Base-by-base conservation (phyloP, 805 yeast genomes). In the Teunomyces kruisii region DNA sequence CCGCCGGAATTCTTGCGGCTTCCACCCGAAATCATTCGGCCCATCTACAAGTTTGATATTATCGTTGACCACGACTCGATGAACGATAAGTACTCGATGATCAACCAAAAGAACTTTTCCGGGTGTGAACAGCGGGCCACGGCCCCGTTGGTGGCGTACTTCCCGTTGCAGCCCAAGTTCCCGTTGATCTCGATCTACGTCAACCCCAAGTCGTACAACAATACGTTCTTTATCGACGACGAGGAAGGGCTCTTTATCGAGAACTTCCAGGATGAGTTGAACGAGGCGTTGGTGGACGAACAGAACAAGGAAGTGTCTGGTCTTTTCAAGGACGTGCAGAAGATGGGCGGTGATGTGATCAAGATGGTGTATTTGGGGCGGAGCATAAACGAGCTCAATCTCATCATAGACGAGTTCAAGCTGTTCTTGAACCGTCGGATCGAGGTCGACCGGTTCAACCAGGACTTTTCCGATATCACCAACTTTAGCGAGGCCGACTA, bases 361-460 rank as follows among this genome's bases (percentile, higher is more conserved):
- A 63, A 64, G 36, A 53, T 57, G 50, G 49, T 59, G 9, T 62
- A 59, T 33, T 53, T 76, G 28, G 84, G 83, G 9, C 72, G 73
- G 44, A 66, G 79, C 7, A 53, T 81, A 42, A 76, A 74, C 52
- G 86, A 80, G 52, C 77, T 82, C 75, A 73, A 75, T 45, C 27
- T 46, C 3, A 59, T 68, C 33, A 75, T 78, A 16, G 67, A 68
- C 10, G 82, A 78, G 52, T 76, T 76, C 55, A 78, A 74, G 50
- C 43, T 48, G 4, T 78, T 68, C 47, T 57, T 75, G 47, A 56
- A 55, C 42, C 54, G 53, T 6, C 58, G 64, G 40, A 62, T 66
- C 35, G 67, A 62, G 32, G 42, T 53, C 27, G 70, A 65, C 45
- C 59, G 56, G 30, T 57, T 61, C 46, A 52, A 47, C 39, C 45